Base-by-base conservation (phyloP, 2,329 filamentous ascomycete species). In the Tolypocladium endophyticum region DNA sequence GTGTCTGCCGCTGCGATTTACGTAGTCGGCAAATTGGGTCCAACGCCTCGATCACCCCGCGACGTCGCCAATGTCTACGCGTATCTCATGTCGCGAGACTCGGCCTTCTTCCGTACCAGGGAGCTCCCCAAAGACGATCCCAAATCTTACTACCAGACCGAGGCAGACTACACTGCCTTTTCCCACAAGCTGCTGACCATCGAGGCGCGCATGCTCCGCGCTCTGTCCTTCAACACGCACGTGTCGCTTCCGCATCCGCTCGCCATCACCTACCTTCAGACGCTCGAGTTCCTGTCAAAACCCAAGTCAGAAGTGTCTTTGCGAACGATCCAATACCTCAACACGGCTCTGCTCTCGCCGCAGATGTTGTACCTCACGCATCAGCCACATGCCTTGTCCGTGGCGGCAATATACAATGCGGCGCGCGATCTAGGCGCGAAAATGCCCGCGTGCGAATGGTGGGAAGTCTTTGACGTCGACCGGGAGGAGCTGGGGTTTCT, bases 391-490 rank as follows among this genome's bases (percentile, higher is more conserved):
- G 84, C 87, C 30, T 78, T 99, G 12, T 93, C 94, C 5, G 90
- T 91, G 2, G 90, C 92, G 1, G 90, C 92, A 1, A 88, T 97
- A 38, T 99, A 97, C 71, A 84, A 91, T n/a, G 90, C 93, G 0
- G 89, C 91, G 0, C 82, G 87, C 53, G 92, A 97, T 65, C 72
- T 84, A 1, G 86, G 82, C 0, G 84, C 89, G 16, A 92, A 90
- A 71, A 81, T 97, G 74, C 91, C 93, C 0, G 88, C 89, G 63
- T 84, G 83, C 55, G 87, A 90, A 63, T 99, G 94, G 94, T 99
- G 94, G 94, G 92, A 97, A 73, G 90, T 97, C 0, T 97, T 97
- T 72, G 94, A 99, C 73, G 90, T 94, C 9, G 92, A 97, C 68
- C 81, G 94, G 57, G 94, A 99, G 77, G 92, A 96, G 71, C 79